Base-by-base conservation (phyloP, 257 asterid genomes). In the Primulina eburnea region DNA sequence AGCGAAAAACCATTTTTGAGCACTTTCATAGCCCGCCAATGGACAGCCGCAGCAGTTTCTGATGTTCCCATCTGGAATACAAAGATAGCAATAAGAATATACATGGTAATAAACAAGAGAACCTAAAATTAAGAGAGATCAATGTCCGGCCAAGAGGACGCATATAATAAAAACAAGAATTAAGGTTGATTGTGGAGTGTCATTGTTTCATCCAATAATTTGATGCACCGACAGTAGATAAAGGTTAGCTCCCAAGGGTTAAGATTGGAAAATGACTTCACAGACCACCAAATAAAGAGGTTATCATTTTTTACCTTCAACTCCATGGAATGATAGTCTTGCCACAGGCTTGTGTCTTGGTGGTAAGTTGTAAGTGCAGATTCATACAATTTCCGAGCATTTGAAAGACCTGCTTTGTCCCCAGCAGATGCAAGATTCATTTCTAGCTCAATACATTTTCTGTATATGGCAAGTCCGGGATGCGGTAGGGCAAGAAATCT, bases 11-110 rank as follows among this genome's bases (percentile, higher is more conserved):
- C 38, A 71, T 65, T 70, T 72, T 88, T 84, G 7, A 86, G 85
- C 24, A 83, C 76, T 77, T 94, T 94, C 78, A 76, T 76, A 8
- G 99, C 95, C 28, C 97, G 97, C 99, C 99, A 94, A 71, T 82
- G 85, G 72, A 94, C 87, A 50, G 95, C 91, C 59, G 97, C 96
- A 14, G 96, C 96, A 67, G 91, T 85, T 81, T 89, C 97, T 5
- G 97, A 78, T 16, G 92, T 85, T 75, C 99, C 97, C 83, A 88
- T 73, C 99, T 94, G 92, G 73, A 61, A 74, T 24, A 60, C 47
- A 29, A 69, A 58, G 64, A 75, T 35, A 30, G 65, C 24, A 62
- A 63, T 16, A 76, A 47, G 37, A 53, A 30, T 1, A 52, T n/a
- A 50, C 26, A 59, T 21, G 24, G 20, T 30, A 37, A 24, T 11